Conservation (phyloP, 805 yeast species). For the Metschnikowia similis region DNA sequence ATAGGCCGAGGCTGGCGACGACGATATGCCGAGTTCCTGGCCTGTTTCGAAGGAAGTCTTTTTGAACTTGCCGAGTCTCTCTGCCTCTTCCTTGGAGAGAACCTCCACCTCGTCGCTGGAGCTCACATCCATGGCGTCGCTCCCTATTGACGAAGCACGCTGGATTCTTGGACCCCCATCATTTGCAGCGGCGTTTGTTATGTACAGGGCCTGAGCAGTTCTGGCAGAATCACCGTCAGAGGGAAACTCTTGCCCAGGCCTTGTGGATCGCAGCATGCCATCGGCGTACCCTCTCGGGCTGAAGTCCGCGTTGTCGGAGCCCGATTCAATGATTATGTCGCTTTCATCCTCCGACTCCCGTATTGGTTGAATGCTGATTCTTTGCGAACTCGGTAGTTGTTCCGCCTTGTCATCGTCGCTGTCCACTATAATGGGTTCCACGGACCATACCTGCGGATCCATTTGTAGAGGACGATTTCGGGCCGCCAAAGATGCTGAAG, state of each 20-base stretch:
- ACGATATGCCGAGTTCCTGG: background rate
- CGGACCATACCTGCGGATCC: background rate
- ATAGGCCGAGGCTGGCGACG: background rate
- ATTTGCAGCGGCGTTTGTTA: too few relatives aligned
- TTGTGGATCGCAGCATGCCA: background rate
- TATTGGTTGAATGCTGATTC: background rate
- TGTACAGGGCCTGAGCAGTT: background rate
- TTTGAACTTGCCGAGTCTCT: constrained; percentile 23
- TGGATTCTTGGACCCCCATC: too few relatives aligned
- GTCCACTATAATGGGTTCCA: background rate
- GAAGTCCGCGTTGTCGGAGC: background rate
- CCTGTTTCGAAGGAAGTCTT: constrained; percentile 16
- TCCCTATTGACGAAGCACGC: background rate
- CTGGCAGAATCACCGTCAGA: background rate
- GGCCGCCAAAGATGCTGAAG: background rate
- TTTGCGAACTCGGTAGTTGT: background rate
- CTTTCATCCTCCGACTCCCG: background rate
- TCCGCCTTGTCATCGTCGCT: background rate
- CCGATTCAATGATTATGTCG: background rate
- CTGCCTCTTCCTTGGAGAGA: constrained; percentile 28
- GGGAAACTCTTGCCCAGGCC: background rate
- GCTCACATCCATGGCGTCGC: background rate
- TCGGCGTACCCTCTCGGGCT: background rate
- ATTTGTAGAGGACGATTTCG: background rate
- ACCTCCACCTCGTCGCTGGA: constrained; percentile 26